A percentile compares a stretch with the other conserved stretches of the same genome.
Evolutionary conservation across 495 filamentous ascomycete genomes (phyloP).

Genomic region (Tuber microsphaerosporum): DNA sequence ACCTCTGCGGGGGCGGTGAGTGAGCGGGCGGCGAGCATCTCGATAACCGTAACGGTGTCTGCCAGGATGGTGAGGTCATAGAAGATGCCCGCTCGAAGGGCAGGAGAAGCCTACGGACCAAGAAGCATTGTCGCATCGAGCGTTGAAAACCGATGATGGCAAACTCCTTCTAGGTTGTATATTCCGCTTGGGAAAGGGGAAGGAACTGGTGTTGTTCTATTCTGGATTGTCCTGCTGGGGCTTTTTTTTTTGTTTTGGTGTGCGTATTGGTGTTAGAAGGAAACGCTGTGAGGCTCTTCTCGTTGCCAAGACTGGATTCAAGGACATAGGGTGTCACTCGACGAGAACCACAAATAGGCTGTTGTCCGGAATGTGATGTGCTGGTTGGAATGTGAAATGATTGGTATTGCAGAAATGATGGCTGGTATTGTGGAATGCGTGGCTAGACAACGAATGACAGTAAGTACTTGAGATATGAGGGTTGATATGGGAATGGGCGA

Average conservation of each 20-base stretch:
- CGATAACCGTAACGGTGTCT: neutral
- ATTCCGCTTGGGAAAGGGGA: neutral
- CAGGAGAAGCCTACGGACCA: constrained; percentile 32
- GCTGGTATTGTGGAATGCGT: too few relatives aligned
- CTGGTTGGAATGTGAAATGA: too few relatives aligned
- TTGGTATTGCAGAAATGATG: too few relatives aligned
- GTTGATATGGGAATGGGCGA: too few relatives aligned
- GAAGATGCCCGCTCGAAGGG: constrained; percentile 15
- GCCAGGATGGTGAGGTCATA: neutral
- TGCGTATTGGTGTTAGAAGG: neutral
- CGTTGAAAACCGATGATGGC: neutral
- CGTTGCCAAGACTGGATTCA: neutral
- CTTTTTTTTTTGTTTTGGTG: neutral
- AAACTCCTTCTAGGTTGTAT: neutral
- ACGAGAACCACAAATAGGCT: too few relatives aligned
- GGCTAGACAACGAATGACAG: too few relatives aligned
- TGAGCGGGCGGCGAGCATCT: neutral
- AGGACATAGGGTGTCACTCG: neutral
- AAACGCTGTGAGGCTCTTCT: neutral
- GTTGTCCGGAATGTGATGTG: too few relatives aligned
- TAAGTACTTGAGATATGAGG: too few relatives aligned
- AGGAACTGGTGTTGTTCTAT: neutral
- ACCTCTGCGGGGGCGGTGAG: neutral
- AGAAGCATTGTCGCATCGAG: constrained; percentile 34
- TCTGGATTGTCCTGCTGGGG: neutral